Evolutionary conservation across 495 filamentous ascomycete species (phyloP), one percentile per base, ranked within the genome.

Genomic region (Bacidia gigantensis): DNA sequence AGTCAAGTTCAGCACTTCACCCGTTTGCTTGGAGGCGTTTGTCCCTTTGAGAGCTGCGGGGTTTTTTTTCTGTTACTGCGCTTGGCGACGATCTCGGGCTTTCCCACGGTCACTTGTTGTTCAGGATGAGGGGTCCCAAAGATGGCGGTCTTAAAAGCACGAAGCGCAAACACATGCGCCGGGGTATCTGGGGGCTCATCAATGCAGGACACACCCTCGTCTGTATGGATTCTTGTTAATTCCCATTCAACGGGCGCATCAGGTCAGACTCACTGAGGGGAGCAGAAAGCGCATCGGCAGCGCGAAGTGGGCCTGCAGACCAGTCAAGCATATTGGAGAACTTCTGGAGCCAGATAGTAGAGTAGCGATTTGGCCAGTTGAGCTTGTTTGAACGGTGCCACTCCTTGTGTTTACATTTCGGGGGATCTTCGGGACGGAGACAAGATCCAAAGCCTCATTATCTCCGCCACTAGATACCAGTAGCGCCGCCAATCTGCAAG

Each of bases 121-220:
- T 53, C 45, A 41, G 47, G 44, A 46, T 60, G 49, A 17, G 87
- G 87, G 2, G 87, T 90, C 29, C 93, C 92, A 71, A 94, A 97
- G 32, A 98, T 64, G 17, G 86, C 89, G 51, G 84, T 89, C 60
- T 86, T 92, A 66, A 97, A 80, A 17, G 92, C 93, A 60, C 89
- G 88, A 52, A 92, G 78, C 11, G 89, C 90, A 69, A 98, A 97
- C 1, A 95, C 78, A 21, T 89, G 88, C 23, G 88, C 93, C 11
- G 92, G 93, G 3, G 92, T 97, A 56, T 95, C 87, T 53, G 90
- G 92, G 7, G 76, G 73, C 42, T 95, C 87, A 18, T 72, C 57
- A 3, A 57, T 40, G 46, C 40, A 60, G 14, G 55, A 56, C 11
- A 18, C 21, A 3, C 53, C 53, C 12, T 58, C 42, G 18, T 55